A percentile compares a stretch with the other conserved stretches of the same genome.
These are phyloP conservation scores for Xylaria sp. DNA, from an alignment of 2,329 filamentous ascomycete genomes.

Conservation along the genomic window DNA sequence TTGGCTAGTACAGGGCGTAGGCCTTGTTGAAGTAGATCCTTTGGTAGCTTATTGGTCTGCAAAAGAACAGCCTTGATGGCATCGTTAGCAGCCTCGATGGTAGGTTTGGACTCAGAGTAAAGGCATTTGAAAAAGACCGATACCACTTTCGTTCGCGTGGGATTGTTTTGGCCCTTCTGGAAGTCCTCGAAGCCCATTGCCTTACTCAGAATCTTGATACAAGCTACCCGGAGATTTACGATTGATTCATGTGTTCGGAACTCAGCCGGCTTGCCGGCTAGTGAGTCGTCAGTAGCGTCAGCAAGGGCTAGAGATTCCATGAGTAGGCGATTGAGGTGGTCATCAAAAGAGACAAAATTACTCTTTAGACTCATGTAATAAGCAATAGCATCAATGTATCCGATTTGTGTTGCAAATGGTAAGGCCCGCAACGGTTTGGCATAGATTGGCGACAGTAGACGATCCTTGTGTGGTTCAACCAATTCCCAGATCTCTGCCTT, in stretches of 20 bases:
- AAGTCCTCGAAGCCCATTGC: conserved; percentile 96
- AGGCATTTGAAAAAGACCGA: conserved; percentile 98
- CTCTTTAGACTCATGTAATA: conserved; percentile 92
- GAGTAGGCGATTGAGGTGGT: conserved; percentile 87
- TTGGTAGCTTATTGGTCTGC: conserved; percentile 90
- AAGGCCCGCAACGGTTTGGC: conserved; percentile 92
- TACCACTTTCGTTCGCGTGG: conserved; percentile 78
- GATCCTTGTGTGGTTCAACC: conserved; percentile 88
- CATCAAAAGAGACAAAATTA: conserved; percentile 91
- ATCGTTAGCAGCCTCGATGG: conserved; percentile 92
- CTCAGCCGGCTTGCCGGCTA: conserved; percentile 92
- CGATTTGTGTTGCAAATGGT: conserved; percentile 95
- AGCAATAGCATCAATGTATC: conserved; percentile 96
- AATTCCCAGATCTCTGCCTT: conserved; percentile 86
- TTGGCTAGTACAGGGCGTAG: conserved; percentile 96
- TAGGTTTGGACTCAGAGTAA: conserved; percentile 91
- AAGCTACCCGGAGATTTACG: conserved; percentile 89
- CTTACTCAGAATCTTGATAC: conserved; percentile 90
- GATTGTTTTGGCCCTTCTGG: conserved; percentile 76
- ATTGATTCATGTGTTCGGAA: conserved; percentile 97
- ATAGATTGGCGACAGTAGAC: conserved; percentile 90
- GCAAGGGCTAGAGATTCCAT: conserved; percentile 94
- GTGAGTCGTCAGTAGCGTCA: conserved; percentile 91
- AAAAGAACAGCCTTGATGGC: conserved; percentile 88
- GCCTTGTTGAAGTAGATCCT: conserved; percentile 93